These are phyloP conservation scores for Lecanicillium sp. DNA, from an alignment of 2,329 filamentous ascomycete genomes.

Conservation along the genomic window DNA sequence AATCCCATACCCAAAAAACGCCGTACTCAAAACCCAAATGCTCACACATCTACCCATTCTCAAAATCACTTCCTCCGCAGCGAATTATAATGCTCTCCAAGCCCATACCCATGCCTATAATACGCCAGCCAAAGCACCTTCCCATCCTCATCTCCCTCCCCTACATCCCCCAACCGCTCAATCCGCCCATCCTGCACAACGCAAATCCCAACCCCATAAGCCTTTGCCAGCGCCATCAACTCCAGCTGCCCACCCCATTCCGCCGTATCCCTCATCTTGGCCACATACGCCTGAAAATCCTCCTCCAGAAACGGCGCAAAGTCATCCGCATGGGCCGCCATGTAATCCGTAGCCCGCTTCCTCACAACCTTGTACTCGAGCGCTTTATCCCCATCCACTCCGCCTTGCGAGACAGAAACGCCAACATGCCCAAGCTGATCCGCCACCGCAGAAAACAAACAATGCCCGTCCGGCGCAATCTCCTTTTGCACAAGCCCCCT, in stretches of 20 bases:
- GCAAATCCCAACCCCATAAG: conserved; percentile 71
- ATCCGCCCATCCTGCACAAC: conserved; percentile 79
- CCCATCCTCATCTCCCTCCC: conserved; percentile 18
- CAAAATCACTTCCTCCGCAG: conserved; percentile 47
- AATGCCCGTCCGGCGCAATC: conserved; percentile 88
- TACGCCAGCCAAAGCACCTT: conserved; percentile 77
- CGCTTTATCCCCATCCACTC: conserved; percentile 15
- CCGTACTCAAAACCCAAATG: too few relatives aligned
- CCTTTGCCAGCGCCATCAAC: conserved; percentile 72
- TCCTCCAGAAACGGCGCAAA: conserved; percentile 86
- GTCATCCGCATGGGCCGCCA: conserved; percentile 63
- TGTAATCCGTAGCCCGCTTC: conserved; percentile 67
- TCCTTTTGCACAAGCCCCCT: conserved; percentile 64
- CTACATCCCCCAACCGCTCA: conserved; percentile 54
- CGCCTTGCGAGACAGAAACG: conserved; percentile 29
- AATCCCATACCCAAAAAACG: too few relatives aligned
- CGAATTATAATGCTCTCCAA: conserved; percentile 97
- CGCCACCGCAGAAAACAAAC: conserved; percentile 84
- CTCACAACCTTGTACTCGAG: conserved; percentile 59
- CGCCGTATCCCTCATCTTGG: conserved; percentile 74
- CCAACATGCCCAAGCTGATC: conserved; percentile 60
- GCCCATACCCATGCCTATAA: conserved; percentile 85
- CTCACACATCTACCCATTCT: too few relatives aligned
- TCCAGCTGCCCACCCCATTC: conserved; percentile 97
- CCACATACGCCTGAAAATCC: conserved; percentile 59